A percentile compares a stretch with the other conserved stretches of the same genome.
Conservation (phyloP, 192 early-diverging fungal genomes). For the Podila clonocystis region DNA sequence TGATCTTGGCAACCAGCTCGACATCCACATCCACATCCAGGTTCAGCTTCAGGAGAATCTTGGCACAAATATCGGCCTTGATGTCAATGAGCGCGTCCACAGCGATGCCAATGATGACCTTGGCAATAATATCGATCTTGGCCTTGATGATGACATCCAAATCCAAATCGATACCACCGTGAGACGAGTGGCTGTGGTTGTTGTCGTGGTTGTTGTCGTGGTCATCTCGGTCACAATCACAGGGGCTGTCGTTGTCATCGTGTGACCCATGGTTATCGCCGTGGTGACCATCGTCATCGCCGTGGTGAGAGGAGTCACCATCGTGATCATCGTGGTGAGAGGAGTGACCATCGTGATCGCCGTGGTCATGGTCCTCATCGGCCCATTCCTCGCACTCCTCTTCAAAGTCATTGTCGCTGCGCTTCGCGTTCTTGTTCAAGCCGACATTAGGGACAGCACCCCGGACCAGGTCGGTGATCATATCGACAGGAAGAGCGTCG, state of each 20-base stretch:
- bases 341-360: neutral
- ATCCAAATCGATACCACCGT: neutral
- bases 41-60: conserved; percentile 12
- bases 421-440: neutral
- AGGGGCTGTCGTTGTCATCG: neutral
- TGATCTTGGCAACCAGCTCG: conserved; percentile 5
- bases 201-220: neutral
- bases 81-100: conserved; percentile 14
- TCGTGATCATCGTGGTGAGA: neutral
- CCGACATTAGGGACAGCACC: neutral
- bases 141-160: conserved; percentile 11
- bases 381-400: neutral
- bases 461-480: neutral
- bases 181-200: neutral
- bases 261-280: neutral
- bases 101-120: neutral
- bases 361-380: neutral
- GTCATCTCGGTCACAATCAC: neutral
- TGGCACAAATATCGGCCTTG: conserved; percentile 19
- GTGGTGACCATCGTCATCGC: neutral
- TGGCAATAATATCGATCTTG: conserved; percentile 15
- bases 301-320: neutral
- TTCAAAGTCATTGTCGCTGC: neutral
- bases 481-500: neutral
- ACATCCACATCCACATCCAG: conserved; percentile 5